Evolutionary conservation across 2,329 filamentous ascomycete genomes (phyloP).

Genomic region (Ploettnerulaceae sp.): DNA sequence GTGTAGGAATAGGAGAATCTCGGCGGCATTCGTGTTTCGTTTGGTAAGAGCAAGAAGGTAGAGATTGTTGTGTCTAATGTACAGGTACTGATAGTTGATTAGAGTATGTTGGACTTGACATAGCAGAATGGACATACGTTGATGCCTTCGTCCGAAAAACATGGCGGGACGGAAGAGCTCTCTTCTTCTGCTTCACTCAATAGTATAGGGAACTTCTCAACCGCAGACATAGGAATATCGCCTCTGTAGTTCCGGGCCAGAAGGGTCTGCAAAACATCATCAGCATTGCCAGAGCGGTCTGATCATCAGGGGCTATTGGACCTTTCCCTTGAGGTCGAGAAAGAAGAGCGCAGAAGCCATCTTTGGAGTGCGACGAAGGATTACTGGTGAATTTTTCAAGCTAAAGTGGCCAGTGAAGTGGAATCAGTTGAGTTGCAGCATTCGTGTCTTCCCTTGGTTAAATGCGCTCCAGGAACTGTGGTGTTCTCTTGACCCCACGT

Average conservation of each 20-base stretch:
- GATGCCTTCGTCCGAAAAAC: conserved; percentile 97
- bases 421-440: conserved; percentile 18
- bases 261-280: conserved; percentile 64
- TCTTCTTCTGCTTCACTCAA: conserved; percentile 99
- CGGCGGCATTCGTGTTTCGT: conserved; percentile 97
- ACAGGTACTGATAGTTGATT: conserved; percentile 68
- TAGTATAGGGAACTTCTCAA: conserved; percentile 94
- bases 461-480: conserved; percentile 9
- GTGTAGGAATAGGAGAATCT: conserved; percentile 96
- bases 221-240: conserved; percentile 98
- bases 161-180: conserved; percentile 92
- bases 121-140: conserved; percentile 58
- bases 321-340: conserved; percentile 99
- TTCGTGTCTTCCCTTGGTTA: conserved; percentile 17
- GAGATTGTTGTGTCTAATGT: conserved; percentile 98
- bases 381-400: conserved; percentile 9
- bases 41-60: conserved; percentile 97
- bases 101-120: conserved; percentile 7
- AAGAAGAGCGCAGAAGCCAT: conserved; percentile 99
- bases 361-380: conserved; percentile 21
- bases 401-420: conserved; percentile 16
- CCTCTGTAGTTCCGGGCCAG: conserved; percentile 97
- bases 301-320: conserved; percentile 40
- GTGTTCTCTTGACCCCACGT: conserved; percentile 27
- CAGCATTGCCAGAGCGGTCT: conserved; percentile 16